Conservation (phyloP, 306 rosid genomes). For the Lathyrus oleraceus region DNA sequence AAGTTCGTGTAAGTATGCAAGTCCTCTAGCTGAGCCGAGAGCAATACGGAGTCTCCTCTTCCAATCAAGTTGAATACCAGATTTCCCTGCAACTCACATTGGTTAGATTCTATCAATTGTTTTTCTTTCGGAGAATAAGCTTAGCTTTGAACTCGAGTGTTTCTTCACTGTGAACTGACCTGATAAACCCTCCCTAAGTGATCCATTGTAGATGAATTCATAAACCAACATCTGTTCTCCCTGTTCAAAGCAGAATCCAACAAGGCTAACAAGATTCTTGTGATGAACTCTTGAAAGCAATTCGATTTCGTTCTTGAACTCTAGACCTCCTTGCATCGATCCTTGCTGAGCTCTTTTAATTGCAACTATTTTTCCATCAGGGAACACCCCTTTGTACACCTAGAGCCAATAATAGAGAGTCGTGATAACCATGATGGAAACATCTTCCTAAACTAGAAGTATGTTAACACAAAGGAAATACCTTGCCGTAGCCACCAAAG, state of each 20-base stretch:
- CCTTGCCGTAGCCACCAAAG: slow-evolving; percentile 97
- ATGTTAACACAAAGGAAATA: slow-evolving; percentile 31
- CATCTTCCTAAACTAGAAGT: slow-evolving; percentile 4
- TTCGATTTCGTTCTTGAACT: slow-evolving; percentile 95
- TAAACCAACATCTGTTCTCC: slow-evolving; percentile 95
- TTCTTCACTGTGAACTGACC: slow-evolving; percentile 46
- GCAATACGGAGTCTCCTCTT: slow-evolving; percentile 90
- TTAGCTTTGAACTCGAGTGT: slow-evolving; percentile 7
- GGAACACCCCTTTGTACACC: slow-evolving; percentile 81
- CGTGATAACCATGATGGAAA: neutral
- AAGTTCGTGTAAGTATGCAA: slow-evolving; percentile 91
- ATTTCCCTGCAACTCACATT: slow-evolving; percentile 60
- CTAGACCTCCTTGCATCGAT: slow-evolving; percentile 92
- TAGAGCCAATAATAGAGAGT: slow-evolving; percentile 28
- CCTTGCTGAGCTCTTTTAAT: slow-evolving; percentile 96
- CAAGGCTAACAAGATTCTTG: slow-evolving; percentile 92
- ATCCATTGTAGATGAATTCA: slow-evolving; percentile 83
- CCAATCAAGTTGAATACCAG: slow-evolving; percentile 84
- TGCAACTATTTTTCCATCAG: slow-evolving; percentile 79
- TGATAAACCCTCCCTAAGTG: slow-evolving; percentile 72
- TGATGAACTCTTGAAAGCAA: slow-evolving; percentile 97
- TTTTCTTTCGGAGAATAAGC: slow-evolving; percentile 8
- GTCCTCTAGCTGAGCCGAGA: slow-evolving; percentile 95
- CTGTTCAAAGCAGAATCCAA: slow-evolving; percentile 94
- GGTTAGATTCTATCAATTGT: slow-evolving; percentile 4